Evolutionary conservation across 2,329 filamentous ascomycete genomes (phyloP), one percentile per base, ranked within the genome.

Genomic region (Fusarium sp.): DNA sequence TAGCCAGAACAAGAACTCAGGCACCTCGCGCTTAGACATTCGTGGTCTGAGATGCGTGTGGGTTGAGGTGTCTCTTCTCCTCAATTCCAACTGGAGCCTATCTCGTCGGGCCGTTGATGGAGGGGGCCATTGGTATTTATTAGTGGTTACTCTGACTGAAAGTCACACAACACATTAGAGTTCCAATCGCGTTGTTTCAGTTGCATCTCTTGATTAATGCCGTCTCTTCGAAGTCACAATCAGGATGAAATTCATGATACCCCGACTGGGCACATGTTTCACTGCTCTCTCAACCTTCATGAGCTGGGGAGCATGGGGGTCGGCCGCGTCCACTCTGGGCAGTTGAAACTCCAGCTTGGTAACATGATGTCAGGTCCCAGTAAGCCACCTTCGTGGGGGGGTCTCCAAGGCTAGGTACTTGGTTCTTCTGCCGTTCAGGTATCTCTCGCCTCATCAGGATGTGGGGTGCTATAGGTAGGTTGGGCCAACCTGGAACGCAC

Each of bases 321-420:
- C 60, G 62, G 56, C 62, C 60, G 37, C 41, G 64, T 65, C 60
- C 63, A 74, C 56, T 45, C 55, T 63, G 35, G 63, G 42, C 52
- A 69, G 29, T 42, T 64, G 35, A 42, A 69, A 55, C 39, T 61
- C 31, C 56, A 70, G 68, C 63, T 68, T 73, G 72, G 72, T 77
- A 73, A 76, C 75, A 77, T 77, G 75, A 77, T 77, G 70, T 77
- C 73, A 76, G 73, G 70, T 67, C 70, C 60, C 56, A 63, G 63
- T 64, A 64, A 73, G 70, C 70, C 67, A 65, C 67, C 57, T 70
- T 69, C 51, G 67, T 77, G 75, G 69, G 73, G 72, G 62, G 62
- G 44, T 57, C 52, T 54, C 67, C 64, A 66, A 46, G 62, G 48
- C 52, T 55, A 54, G 61, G 65, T 72, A 72, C 70, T 49, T 69